A percentile compares a stretch with the other conserved stretches of the same genome.
phyloP scores from a whole-genome alignment of 116 monocot genomes.

The Phalaenopsis hybrid region DNA sequence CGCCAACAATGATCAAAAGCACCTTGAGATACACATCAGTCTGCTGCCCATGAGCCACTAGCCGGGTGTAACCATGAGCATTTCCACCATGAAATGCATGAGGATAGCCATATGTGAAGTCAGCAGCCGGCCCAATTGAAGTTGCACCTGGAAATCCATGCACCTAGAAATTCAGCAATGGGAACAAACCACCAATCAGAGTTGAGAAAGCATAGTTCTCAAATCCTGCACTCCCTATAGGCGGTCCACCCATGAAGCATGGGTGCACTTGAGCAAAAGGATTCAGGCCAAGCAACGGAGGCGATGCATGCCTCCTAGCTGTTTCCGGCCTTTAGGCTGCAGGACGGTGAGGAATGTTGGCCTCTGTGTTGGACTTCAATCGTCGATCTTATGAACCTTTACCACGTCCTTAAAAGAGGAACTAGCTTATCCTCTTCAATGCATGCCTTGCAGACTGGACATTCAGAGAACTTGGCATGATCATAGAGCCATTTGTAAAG shows the following conservation, averaged over 20 bases:
- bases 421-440: constrained; percentile 66
- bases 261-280: constrained; percentile 23
- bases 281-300: constrained; percentile 31
- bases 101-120: constrained; percentile 42
- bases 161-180: constrained; percentile 48
- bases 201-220: constrained; percentile 49
- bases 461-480: constrained; percentile 47
- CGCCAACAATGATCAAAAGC: constrained; percentile 41
- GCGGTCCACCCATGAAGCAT: constrained; percentile 29
- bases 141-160: constrained; percentile 46
- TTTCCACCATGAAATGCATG: constrained; percentile 42
- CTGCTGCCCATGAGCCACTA: constrained; percentile 32
- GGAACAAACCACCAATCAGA: constrained; percentile 46
- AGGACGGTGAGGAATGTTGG: constrained; percentile 57
- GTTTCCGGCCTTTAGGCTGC: constrained; percentile 21
- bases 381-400: constrained; percentile 52
- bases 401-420: constrained; percentile 62
- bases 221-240: constrained; percentile 23
- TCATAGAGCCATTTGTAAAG: constrained; percentile 71
- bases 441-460: constrained; percentile 77
- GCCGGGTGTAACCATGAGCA: constrained; percentile 37
- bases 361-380: constrained; percentile 35
- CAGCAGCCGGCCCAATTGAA: constrained; percentile 33
- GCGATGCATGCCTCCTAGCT: neutral
- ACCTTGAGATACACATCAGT: constrained; percentile 42